These are phyloP conservation scores for Deakozyma indianensis DNA, from an alignment of 805 yeast species.

Conservation along the genomic window DNA sequence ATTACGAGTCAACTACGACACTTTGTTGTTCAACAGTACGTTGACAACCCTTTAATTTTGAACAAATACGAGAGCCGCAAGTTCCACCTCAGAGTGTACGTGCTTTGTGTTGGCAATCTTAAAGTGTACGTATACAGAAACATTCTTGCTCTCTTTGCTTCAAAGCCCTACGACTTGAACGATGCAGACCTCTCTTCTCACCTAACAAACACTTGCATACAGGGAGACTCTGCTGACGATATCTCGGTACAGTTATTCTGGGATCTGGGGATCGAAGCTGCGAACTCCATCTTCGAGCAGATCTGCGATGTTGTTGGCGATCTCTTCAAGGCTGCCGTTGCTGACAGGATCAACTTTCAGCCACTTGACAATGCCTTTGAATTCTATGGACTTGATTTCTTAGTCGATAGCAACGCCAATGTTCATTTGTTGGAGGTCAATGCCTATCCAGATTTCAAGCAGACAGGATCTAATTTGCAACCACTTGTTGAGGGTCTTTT, in stretches of 20 bases:
- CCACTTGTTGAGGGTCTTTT: slow-evolving; percentile 52
- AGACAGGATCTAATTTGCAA: slow-evolving; percentile 72
- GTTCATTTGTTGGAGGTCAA: slow-evolving; percentile 72
- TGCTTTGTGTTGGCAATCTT: slow-evolving; percentile 59
- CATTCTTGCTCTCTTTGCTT: slow-evolving; percentile 74
- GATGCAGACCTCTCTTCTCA: slow-evolving; percentile 50
- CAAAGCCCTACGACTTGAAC: slow-evolving; percentile 28
- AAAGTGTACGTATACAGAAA: slow-evolving; percentile 66
- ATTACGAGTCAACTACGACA: slow-evolving; percentile 81
- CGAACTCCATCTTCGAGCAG: slow-evolving; percentile 32
- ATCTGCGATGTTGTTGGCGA: slow-evolving; percentile 54
- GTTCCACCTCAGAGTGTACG: slow-evolving; percentile 81
- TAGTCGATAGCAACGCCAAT: slow-evolving; percentile 40
- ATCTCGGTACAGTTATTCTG: slow-evolving; percentile 51
- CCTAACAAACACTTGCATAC: slow-evolving; percentile 87
- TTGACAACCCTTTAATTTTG: slow-evolving; percentile 52
- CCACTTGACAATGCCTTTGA: slow-evolving; percentile 75
- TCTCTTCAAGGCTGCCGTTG: slow-evolving; percentile 69
- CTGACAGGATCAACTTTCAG: slow-evolving; percentile 73
- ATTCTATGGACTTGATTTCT: slow-evolving; percentile 77
- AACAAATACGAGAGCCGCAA: slow-evolving; percentile 48
- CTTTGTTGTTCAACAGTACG: slow-evolving; percentile 78
- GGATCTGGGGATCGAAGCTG: slow-evolving; percentile 32
- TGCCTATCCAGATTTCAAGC: slow-evolving; percentile 93
- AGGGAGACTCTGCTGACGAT: slow-evolving; percentile 30